Percentiles rank a stretch among this genome's conserved stretches.
phyloP scores from a whole-genome alignment of 2,329 filamentous ascomycete genomes.

The Colletotrichum orchidophilum region DNA sequence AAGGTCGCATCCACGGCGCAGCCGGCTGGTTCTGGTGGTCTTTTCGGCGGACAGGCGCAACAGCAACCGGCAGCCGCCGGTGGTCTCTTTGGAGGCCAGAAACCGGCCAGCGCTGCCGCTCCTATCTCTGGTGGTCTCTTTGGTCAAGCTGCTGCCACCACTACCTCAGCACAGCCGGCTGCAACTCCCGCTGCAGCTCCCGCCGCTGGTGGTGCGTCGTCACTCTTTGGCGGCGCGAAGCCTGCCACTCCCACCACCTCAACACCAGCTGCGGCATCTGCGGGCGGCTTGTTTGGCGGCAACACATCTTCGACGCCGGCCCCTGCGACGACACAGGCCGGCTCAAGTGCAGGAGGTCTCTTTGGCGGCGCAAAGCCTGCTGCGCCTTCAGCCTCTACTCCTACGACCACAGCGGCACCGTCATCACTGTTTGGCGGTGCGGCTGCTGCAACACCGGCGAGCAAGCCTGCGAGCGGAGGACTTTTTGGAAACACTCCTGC shows the following conservation, averaged over 20 bases:
- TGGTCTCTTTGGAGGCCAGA: conserved; percentile 36
- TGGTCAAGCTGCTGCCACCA: conserved; percentile 30
- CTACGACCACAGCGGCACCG: conserved; percentile 40
- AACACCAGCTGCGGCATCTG: conserved; percentile 35
- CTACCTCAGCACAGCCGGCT: conserved; percentile 40
- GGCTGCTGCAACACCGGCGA: conserved; percentile 43
- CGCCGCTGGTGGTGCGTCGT: conserved; percentile 28
- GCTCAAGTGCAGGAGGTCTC: conserved; percentile 40
- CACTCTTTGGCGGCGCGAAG: conserved; percentile 54
- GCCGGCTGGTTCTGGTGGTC: conserved; percentile 31
- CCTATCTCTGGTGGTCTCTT: conserved; percentile 29
- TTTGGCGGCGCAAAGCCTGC: conserved; percentile 38
- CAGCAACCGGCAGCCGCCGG: conserved; percentile 34
- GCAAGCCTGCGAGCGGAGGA: conserved; percentile 42
- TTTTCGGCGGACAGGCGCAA: conserved; percentile 29
- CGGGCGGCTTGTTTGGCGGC: conserved; percentile 49
- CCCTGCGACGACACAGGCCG: conserved; percentile 39
- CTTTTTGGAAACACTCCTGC: conserved; percentile 45
- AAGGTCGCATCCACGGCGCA: conserved; percentile 38
- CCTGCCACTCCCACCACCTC: conserved; percentile 44
- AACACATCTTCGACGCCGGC: conserved; percentile 49
- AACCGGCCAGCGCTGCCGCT: conserved; percentile 20
- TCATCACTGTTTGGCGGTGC: conserved; percentile 47
- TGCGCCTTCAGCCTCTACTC: conserved; percentile 39
- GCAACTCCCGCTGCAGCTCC: conserved; percentile 37